Evolutionary conservation across 2,329 filamentous ascomycete species (phyloP), one percentile per base, ranked within the genome.

Genomic region (Clarireedia monteithiana): DNA sequence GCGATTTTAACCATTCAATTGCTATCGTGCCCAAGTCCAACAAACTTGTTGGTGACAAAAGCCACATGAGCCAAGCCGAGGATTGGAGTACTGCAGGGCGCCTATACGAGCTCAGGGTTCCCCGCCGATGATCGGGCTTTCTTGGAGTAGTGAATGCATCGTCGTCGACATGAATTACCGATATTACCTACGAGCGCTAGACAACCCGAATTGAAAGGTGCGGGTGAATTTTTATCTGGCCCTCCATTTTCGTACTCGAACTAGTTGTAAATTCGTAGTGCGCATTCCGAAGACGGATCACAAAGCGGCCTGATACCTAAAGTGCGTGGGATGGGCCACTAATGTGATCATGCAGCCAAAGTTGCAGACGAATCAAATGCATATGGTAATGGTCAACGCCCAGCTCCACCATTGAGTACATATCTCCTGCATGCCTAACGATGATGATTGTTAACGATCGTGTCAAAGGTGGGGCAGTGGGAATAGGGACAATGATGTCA

Each of bases 391-490:
- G 56, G 42, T 53, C 50, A 63, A 55, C 38, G 47, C 57, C 57
- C 49, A 46, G 53, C 62, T 50, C 58, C 58, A 46, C 50, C 54
- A 51, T 62, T 62, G 9, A 67, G 61, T 17, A 69, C 64, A 60
- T 67, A 69, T 62, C 62, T 64, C 51, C 65, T 59, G 52, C 63
- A 65, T 15, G 67, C 64, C 67, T 68, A 56, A 48, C 30, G 53
- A 58, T n/a, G 34, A 24, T 20, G 45, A 62, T 38, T 60, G 59
- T 50, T 46, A 59, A 26, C 17, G 48, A 44, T 50, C 12, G 40
- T 24, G 38, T 46, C 17, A 23, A 53, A 47, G 7, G 45, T 27
- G 24, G 27, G 51, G 12, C 15, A 27, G 17, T 40, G 39, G 40
- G 50, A 48, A 23, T 53, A 48, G 49, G 45, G 50, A 30, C 34